These are phyloP conservation scores for Exophiala sp. DNA, from an alignment of 2,329 filamentous ascomycete genomes.

Conservation along the genomic window DNA sequence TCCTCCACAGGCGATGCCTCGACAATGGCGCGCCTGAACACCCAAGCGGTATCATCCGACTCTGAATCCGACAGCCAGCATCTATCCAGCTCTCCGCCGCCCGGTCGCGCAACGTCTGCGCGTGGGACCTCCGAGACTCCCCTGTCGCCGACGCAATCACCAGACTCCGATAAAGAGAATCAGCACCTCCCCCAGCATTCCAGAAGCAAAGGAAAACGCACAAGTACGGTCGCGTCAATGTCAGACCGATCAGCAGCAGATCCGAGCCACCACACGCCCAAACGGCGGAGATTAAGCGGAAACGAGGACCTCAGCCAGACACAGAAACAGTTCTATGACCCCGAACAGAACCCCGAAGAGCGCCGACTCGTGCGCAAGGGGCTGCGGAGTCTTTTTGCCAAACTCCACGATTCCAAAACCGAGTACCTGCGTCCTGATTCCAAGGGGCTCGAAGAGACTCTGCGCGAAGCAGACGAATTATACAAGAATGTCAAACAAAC, in stretches of 20 bases:
- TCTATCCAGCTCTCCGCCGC: constrained; percentile 8
- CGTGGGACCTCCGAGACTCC: constrained; percentile 3
- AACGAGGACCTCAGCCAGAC: constrained; percentile 31
- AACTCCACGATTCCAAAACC: constrained; percentile 57
- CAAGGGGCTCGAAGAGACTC: constrained; percentile 57
- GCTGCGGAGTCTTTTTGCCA: constrained; percentile 60
- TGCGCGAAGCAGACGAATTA: constrained; percentile 60
- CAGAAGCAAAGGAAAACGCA: constrained; percentile 40
- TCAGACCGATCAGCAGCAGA: constrained; percentile 22
- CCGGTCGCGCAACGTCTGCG: constrained; percentile 13
- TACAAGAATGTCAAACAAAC: constrained; percentile 74
- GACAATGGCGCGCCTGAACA: constrained; percentile 25
- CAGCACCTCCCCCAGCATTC: constrained; percentile 22
- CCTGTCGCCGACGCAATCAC: constrained; percentile 33
- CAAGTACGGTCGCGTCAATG: constrained; percentile 31
- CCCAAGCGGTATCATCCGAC: constrained; percentile 30
- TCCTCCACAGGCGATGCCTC: constrained; percentile 5
- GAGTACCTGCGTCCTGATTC: constrained; percentile 64
- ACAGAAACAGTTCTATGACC: constrained; percentile 62
- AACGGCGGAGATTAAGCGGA: constrained; percentile 41
- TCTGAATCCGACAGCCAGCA: constrained; percentile 44
- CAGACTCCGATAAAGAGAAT: constrained; percentile 49
- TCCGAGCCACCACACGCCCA: constrained; percentile 32
- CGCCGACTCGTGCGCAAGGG: constrained; percentile 64
- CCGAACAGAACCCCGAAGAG: constrained; percentile 70